Evolutionary conservation across 2,329 filamentous ascomycete species (phyloP).

Genomic region (Colletotrichum sp.): DNA sequence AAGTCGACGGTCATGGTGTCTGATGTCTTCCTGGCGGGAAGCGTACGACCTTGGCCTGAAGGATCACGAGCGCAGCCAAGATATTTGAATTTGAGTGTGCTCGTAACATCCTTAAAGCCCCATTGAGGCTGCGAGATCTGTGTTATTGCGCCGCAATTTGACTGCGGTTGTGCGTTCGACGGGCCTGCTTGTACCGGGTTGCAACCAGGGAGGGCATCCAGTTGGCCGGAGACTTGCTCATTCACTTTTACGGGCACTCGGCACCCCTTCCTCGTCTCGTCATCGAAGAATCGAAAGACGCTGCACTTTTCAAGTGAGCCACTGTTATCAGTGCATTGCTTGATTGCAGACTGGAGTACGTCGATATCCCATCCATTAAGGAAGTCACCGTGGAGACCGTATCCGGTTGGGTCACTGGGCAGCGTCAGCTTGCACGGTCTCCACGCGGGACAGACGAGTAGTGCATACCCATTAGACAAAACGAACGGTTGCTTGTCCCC

Average conservation of each 20-base stretch:
- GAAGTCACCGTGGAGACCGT: conserved; percentile 75
- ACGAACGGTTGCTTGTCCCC: conserved; percentile 67
- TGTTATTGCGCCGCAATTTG: conserved; percentile 38
- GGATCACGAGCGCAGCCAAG: conserved; percentile 52
- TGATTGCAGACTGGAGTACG: conserved; percentile 69
- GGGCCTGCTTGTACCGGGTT: conserved; percentile 48
- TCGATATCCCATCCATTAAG: conserved; percentile 73
- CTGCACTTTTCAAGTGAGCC: conserved; percentile 67
- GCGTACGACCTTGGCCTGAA: conserved; percentile 30
- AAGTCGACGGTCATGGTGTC: conserved; percentile 37
- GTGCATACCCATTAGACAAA: conserved; percentile 61
- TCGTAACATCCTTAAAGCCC: conserved; percentile 50
- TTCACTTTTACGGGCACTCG: conserved; percentile 52
- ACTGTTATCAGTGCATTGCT: conserved; percentile 66
- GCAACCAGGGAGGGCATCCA: conserved; percentile 59
- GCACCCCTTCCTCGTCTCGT: conserved; percentile 50
- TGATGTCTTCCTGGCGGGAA: conserved; percentile 30
- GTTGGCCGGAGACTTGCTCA: conserved; percentile 47
- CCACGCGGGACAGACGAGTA: neutral
- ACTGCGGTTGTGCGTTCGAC: conserved; percentile 6
- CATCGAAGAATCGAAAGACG: conserved; percentile 49
- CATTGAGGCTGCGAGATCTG: conserved; percentile 40
- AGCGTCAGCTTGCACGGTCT: conserved; percentile 41
- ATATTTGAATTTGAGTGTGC: conserved; percentile 52
- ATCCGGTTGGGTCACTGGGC: conserved; percentile 60